phyloP scores from a whole-genome alignment of 257 asterid species.

The Primulina eburnea region DNA sequence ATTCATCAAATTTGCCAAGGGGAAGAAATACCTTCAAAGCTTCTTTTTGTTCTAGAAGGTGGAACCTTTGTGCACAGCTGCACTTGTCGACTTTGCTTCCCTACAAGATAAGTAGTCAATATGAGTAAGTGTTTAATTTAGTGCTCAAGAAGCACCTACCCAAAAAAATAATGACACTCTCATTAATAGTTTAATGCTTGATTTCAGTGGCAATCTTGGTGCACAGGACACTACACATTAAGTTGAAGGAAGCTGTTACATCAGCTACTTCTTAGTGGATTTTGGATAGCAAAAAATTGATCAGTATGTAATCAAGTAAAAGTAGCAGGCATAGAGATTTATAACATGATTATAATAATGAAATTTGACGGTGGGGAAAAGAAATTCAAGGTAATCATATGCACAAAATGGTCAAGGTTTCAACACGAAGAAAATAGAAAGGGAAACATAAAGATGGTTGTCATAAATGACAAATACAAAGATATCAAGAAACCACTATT shows the following conservation, averaged over 20 bases:
- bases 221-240: neutral
- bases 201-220: neutral
- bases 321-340: neutral
- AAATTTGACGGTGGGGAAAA: neutral
- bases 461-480: neutral
- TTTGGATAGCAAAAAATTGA: neutral
- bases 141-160: neutral
- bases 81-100: slow-evolving; percentile 76
- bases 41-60: slow-evolving; percentile 74
- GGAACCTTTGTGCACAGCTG: slow-evolving; percentile 79
- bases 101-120: slow-evolving; percentile 37
- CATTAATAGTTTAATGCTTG: neutral
- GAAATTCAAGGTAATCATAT: neutral
- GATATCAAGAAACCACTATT: neutral
- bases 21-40: slow-evolving; percentile 56
- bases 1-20: slow-evolving; percentile 15
- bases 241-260: neutral
- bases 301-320: neutral
- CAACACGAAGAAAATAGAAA: neutral
- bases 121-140: neutral
- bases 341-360: neutral
- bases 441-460: neutral
- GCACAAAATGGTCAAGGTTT: neutral
- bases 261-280: neutral
- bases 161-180: neutral